phyloP scores from a whole-genome alignment of 2,329 filamentous ascomycete genomes.

The Ophiocordyceps sinensis region DNA sequence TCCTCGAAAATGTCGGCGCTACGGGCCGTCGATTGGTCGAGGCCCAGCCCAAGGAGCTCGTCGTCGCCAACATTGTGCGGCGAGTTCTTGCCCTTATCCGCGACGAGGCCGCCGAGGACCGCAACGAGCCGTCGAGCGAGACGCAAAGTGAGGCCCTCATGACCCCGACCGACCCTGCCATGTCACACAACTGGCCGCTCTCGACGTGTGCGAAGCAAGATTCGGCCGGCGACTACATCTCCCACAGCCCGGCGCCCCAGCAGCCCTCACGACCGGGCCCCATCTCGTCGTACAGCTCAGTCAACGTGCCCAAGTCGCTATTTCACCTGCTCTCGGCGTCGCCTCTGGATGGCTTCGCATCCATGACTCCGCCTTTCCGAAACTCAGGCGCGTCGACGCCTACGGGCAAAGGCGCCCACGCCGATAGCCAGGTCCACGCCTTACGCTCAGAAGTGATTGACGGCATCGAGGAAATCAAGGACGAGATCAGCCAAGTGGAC shows the following conservation, averaged over 20 bases:
- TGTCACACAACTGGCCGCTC: slow-evolving; percentile 15
- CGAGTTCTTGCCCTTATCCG: slow-evolving; percentile 82
- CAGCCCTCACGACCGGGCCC: slow-evolving; percentile 40
- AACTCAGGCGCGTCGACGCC: slow-evolving; percentile 37
- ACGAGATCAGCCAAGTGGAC: slow-evolving; percentile 85
- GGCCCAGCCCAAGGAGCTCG: slow-evolving; percentile 80
- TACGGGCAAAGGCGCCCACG: slow-evolving; percentile 18
- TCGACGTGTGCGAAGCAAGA: slow-evolving; percentile 21
- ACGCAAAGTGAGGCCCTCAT: slow-evolving; percentile 32
- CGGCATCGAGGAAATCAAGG: slow-evolving; percentile 89
- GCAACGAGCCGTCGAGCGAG: slow-evolving; percentile 50
- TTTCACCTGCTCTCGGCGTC: slow-evolving; percentile 76
- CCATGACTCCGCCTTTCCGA: slow-evolving; percentile 29
- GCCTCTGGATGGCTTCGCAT: slow-evolving; percentile 24
- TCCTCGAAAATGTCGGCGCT: slow-evolving; percentile 67
- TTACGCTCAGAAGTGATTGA: slow-evolving; percentile 83
- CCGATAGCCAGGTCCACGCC: slow-evolving; percentile 43
- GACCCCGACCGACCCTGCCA: slow-evolving; percentile 25
- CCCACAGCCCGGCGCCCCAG: slow-evolving; percentile 9
- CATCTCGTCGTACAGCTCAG: slow-evolving; percentile 46
- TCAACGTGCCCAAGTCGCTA: slow-evolving; percentile 59
- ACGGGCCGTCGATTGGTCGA: slow-evolving; percentile 65
- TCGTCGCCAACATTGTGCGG: slow-evolving; percentile 87
- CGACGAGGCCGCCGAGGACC: slow-evolving; percentile 74
- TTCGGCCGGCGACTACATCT: slow-evolving; percentile 14